Evolutionary conservation across 1,139 yeast genomes (phyloP), one percentile per base, ranked within the genome.

Genomic region (Kluyveromyces sp.): DNA sequence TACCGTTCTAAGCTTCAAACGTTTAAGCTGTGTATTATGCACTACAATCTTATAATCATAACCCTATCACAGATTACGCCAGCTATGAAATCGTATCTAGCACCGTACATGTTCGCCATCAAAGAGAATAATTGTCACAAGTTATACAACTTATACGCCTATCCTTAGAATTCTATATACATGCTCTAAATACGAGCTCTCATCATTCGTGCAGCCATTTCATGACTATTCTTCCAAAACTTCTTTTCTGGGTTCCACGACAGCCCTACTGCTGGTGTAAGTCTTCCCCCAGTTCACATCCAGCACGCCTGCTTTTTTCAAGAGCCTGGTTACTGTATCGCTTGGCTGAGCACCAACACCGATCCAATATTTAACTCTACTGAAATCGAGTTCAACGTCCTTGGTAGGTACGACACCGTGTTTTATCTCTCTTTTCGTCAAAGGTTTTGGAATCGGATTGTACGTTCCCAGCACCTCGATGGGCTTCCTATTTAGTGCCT

Each of bases 261-360:
- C 50, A 16, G 41, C 45, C 33, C 51, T 46, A 15, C 47, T 45
- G 7, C 47, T 19, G 13, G 33, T 40, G 34, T 40, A 49, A n/a
- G 44, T 39, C 33, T 46, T 49, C 13, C 55, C 82, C 94, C 94
- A 85, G 50, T 74, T 75, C 44, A 77, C 80, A 25, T 86, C 84
- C 55, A 89, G 73, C 42, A 83, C 69, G 3, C 88, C 87, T 3
- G 87, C 87, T 63, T 85, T 86, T 58, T 81, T 82, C 62, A 92
- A 77, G 49, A 92, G 68, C 54, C 79, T 79, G 3, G 80, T 75
- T 11, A 89, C 95, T 3, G 94, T 72, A 36, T 84, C 89, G 29
- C 94, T 80, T 3, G 96, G 95, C 61, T 85, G 95, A 1, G 97
- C 98, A n/a, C 99, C 99, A 13, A 87, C 95, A 58, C 96, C 96